Evolutionary conservation across 495 filamentous ascomycete genomes (phyloP), one percentile per base, ranked within the genome.

Genomic region (Cudoniella acicularis): DNA sequence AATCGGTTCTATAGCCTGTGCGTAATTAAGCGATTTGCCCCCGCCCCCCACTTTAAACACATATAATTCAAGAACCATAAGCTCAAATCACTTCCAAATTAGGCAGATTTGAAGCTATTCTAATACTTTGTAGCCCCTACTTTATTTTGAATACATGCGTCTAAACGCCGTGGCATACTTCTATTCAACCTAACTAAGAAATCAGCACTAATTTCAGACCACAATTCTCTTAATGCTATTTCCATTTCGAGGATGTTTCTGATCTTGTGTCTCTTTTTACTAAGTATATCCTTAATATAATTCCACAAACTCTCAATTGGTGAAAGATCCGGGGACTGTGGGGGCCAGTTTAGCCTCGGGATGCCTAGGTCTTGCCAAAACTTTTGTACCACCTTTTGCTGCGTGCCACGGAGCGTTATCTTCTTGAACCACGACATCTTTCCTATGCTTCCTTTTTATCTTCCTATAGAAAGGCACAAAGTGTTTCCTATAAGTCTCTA

Each of bases 301-400:
- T 30, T 54, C 60, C 46, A 63, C 10, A 57, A 21, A 50, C 58
- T 63, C 43, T 63, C 46, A 54, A 63, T 63, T 40, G 24, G 55
- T 8, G 43, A 40, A 2, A 63, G 49, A 63, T 63, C 60, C 16
- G 36, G 49, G 48, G 49, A 63, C 43, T 63, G 25, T 10, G 49
- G 60, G 13, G 30, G 54, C 54, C 42, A 58, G 2, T 18, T 18
- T 13, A 57, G 13, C 10, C 6, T 8, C n/a, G 57, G 40, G 20
- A 63, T 21, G 16, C 27, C 47, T 11, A 41, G 8, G 2, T 49
- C 45, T 10, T 23, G 18, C 9, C 56, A 27, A 24, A 47, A 63
- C 8, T 36, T 18, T 20, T 20, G 30, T 1, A 57, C 40, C 16
- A 41, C 47, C 20, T 54, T 53, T 8, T n/a, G 54, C 55, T 21